These are phyloP conservation scores for Rhinocladiella mackenziei DNA, from an alignment of 2,329 filamentous ascomycete species.

Conservation along the genomic window DNA sequence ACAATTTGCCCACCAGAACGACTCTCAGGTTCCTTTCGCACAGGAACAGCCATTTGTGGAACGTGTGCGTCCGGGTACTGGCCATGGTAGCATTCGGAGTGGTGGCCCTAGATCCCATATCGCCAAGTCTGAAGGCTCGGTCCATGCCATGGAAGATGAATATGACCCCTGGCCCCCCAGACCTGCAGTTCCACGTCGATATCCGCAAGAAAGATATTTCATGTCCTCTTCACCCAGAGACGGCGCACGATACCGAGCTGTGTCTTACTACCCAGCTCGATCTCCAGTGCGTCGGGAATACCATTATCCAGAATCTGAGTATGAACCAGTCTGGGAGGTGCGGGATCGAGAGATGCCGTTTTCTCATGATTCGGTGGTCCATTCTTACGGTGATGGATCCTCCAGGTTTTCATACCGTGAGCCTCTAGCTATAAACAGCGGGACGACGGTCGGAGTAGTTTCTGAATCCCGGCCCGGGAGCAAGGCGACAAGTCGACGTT, in stretches of 20 bases:
- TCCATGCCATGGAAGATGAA: slow-evolving; percentile 44
- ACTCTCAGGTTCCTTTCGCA: neutral
- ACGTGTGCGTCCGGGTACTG: neutral
- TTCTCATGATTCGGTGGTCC: slow-evolving; percentile 13
- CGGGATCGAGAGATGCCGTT: slow-evolving; percentile 3
- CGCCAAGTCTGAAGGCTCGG: slow-evolving; percentile 24
- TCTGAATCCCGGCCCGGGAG: slow-evolving; percentile 12
- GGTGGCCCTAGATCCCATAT: slow-evolving; percentile 2
- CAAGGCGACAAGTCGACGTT: slow-evolving; percentile 10
- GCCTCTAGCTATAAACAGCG: slow-evolving; percentile 6
- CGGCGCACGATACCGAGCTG: neutral
- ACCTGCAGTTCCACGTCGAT: neutral
- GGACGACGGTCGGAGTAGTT: slow-evolving; percentile 6
- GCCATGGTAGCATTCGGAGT: neutral
- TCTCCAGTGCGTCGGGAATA: neutral
- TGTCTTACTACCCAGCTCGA: neutral
- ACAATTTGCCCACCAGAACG: neutral
- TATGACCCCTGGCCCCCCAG: slow-evolving; percentile 46
- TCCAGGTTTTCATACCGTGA: slow-evolving; percentile 17
- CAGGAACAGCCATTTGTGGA: neutral
- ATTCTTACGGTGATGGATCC: slow-evolving; percentile 14
- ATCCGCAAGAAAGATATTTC: neutral
- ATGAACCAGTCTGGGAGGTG: neutral
- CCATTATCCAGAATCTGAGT: neutral
- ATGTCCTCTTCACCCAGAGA: neutral